Conservation (phyloP, 2,329 filamentous ascomycete species). For the Alternaria sp. region DNA sequence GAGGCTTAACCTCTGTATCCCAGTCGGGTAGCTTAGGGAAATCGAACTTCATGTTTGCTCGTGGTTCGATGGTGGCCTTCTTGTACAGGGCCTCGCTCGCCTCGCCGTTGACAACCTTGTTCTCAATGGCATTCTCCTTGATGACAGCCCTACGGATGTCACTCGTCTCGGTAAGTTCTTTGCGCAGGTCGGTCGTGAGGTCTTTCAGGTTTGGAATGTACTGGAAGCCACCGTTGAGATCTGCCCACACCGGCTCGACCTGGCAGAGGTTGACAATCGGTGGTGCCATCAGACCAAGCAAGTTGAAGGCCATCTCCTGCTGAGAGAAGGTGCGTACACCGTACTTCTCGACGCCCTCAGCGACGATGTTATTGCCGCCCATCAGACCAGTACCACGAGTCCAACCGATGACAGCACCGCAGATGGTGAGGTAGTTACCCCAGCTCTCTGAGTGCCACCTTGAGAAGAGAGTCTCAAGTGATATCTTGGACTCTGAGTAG, state of each 20-base stretch:
- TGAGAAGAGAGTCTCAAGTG: slow-evolving; percentile 96
- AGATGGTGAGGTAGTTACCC: slow-evolving; percentile 97
- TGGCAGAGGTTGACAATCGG: slow-evolving; percentile 95
- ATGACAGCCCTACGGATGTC: slow-evolving; percentile 92
- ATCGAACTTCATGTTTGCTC: slow-evolving; percentile 97
- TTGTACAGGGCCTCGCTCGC: slow-evolving; percentile 92
- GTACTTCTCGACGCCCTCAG: slow-evolving; percentile 94
- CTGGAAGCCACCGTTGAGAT: slow-evolving; percentile 96
- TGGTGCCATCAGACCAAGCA: slow-evolving; percentile 94
- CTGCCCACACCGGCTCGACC: slow-evolving; percentile 92
- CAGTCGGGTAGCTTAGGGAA: slow-evolving; percentile 92
- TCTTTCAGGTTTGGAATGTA: slow-evolving; percentile 97
- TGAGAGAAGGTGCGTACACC: slow-evolving; percentile 98
- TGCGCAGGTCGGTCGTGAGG: slow-evolving; percentile 90
- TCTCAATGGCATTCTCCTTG: slow-evolving; percentile 95
- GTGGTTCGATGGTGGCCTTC: slow-evolving; percentile 90
- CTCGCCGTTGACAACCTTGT: slow-evolving; percentile 96
- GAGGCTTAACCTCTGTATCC: slow-evolving; percentile 87
- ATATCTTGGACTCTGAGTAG: slow-evolving; percentile 98
- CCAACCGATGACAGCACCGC: slow-evolving; percentile 98
- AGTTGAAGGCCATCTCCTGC: slow-evolving; percentile 99
- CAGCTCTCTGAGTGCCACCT: slow-evolving; percentile 98
- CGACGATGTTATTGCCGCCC: slow-evolving; percentile 97
- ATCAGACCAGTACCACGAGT: slow-evolving; percentile 98
- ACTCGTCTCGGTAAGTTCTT: slow-evolving; percentile 93